Evolutionary conservation across 75 land plant species (phyloP).

Genomic region (Pinus tabuliformis): DNA sequence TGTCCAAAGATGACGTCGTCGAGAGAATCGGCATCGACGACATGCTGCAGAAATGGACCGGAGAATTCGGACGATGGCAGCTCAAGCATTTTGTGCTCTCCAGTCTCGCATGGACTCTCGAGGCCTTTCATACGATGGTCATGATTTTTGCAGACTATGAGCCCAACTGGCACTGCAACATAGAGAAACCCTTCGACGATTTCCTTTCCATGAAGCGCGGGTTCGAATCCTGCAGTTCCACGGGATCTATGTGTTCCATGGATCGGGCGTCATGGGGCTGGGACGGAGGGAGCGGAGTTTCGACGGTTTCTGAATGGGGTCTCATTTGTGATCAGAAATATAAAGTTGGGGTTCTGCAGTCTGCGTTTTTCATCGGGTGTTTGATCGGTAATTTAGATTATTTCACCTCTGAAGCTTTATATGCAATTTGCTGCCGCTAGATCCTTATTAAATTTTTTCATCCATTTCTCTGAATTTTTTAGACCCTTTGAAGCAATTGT

Average conservation of each 20-base stretch:
- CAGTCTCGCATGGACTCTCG: conserved; percentile 65
- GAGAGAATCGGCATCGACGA: conserved; percentile 54
- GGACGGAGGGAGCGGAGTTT: conserved; percentile 40
- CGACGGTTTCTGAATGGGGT: conserved; percentile 76
- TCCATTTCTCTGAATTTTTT: too few species aligned
- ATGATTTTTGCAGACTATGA: conserved; percentile 77
- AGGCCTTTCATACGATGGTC: conserved; percentile 80
- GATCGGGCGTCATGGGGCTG: conserved; percentile 66
- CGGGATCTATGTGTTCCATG: conserved; percentile 24
- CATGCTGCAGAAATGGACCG: conserved; percentile 50
- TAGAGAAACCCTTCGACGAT: too few species aligned
- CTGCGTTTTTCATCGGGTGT: conserved; percentile 60
- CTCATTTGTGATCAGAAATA: conserved; percentile 66
- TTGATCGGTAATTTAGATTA: conserved; percentile 66
- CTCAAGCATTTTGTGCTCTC: conserved; percentile 58
- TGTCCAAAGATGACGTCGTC: not conserved
- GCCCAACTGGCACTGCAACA: conserved; percentile 47
- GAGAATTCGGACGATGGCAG: conserved; percentile 84
- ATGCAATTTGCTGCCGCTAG: too few species aligned
- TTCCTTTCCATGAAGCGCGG: not conserved
- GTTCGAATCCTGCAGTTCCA: conserved; percentile 12
- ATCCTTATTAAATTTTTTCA: too few species aligned
- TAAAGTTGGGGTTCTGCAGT: conserved; percentile 65
- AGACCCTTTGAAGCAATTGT: too few species aligned
- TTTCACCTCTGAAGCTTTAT: too few species aligned